Conservation (phyloP, 495 filamentous ascomycete genomes). For the Lophiostoma macrostomum region DNA sequence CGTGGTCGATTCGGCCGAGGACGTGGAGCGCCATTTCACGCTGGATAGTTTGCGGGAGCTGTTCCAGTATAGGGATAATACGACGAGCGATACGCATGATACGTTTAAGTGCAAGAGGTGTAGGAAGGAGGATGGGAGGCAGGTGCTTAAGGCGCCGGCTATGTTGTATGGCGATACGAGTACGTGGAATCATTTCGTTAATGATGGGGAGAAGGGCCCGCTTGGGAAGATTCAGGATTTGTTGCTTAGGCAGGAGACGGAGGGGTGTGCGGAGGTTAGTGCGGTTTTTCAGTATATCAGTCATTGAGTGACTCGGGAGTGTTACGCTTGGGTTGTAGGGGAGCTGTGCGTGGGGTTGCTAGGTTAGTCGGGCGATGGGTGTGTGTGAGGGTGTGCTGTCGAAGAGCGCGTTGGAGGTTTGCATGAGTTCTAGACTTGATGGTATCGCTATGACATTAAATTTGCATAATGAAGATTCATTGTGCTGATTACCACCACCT, state of each 20-base stretch:
- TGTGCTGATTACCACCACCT: too few species aligned
- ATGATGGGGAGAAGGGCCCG: conserved; percentile 64
- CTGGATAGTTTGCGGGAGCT: conserved; percentile 84
- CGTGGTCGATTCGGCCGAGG: conserved; percentile 95
- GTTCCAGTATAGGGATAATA: conserved; percentile 84
- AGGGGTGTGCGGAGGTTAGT: conserved; percentile 69
- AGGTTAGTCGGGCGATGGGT: too few species aligned
- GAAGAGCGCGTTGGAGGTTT: too few species aligned
- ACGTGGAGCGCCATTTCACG: conserved; percentile 94
- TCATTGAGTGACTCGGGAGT: conserved; percentile 52
- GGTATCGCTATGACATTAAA: too few species aligned
- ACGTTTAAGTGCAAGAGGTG: conserved; percentile 99
- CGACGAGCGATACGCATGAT: conserved; percentile 91
- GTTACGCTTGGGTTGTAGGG: too few species aligned
- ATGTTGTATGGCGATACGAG: conserved; percentile 98
- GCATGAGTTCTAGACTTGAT: too few species aligned
- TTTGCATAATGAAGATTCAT: too few species aligned
- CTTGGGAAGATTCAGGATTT: conserved; percentile 85
- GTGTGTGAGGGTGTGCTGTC: too few species aligned
- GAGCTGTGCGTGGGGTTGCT: too few species aligned
- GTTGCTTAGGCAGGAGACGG: conserved; percentile 81
- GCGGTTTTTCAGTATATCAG: conserved; percentile 99
- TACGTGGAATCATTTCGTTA: conserved; percentile 96
- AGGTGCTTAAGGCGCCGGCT: conserved; percentile 83
- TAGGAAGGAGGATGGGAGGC: conserved; percentile 71